phyloP scores from a whole-genome alignment of 208 protist species.

The Trypanosoma caninum region DNA sequence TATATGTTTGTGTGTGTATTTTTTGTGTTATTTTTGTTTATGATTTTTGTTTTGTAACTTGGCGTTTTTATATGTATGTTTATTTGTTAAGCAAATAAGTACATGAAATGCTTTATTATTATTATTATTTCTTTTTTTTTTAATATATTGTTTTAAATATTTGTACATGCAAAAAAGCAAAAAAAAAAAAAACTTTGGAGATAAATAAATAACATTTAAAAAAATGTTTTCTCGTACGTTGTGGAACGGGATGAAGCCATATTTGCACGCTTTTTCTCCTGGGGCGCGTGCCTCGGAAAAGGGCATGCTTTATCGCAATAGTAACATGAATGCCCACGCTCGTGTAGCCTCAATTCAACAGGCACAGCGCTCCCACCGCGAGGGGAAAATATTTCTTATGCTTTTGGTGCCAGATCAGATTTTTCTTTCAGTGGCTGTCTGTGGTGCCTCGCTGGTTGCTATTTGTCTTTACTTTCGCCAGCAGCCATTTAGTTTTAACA shows the following conservation, averaged over 20 bases:
- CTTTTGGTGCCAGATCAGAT: constrained; percentile 76
- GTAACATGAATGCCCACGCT: constrained; percentile 80
- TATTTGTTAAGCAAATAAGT: too few species aligned
- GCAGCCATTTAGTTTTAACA: constrained; percentile 50
- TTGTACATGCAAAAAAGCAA: not conserved
- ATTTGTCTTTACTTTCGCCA: constrained; percentile 30
- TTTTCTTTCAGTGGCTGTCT: constrained; percentile 23
- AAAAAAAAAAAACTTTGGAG: not conserved
- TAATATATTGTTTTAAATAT: too few species aligned
- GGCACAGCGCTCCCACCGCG: constrained; percentile 52
- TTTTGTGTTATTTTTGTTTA: constrained; percentile 9
- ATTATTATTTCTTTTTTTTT: too few species aligned
- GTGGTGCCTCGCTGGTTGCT: constrained; percentile 18
- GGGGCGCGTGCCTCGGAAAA: constrained; percentile 74
- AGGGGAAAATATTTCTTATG: constrained; percentile 51
- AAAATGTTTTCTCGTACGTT: constrained; percentile 60
- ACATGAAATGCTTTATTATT: too few species aligned
- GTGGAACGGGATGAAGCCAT: constrained; percentile 59
- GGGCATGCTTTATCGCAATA: constrained; percentile 88
- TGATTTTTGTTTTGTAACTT: constrained; percentile 4
- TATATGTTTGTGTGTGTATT: not conserved
- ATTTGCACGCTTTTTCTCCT: constrained; percentile 78
- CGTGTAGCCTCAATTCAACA: constrained; percentile 60
- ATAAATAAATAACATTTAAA: not conserved
- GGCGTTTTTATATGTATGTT: constrained; percentile 1